Evolutionary conservation across 1,284 basidiomycete genomes (phyloP).

Genomic region (Tilletia walkeri): DNA sequence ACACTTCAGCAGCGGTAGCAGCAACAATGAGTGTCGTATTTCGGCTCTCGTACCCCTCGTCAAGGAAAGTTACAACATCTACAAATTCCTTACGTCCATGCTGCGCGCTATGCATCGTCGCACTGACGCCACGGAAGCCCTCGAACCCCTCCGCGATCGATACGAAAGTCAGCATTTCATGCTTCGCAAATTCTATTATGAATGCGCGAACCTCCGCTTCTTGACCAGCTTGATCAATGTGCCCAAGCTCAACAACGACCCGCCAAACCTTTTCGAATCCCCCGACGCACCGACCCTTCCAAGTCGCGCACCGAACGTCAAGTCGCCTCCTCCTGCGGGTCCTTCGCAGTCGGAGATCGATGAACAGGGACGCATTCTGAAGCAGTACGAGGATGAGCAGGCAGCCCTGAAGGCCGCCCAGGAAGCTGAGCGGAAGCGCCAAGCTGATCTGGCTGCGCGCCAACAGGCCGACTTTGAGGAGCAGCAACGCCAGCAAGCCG

Average conservation of each 20-base stretch:
- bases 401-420: conserved; percentile 73
- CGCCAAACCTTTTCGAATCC: conserved; percentile 53
- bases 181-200: conserved; percentile 55
- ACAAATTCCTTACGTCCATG: conserved; percentile 56
- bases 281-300: conserved; percentile 42
- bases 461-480: conserved; percentile 88
- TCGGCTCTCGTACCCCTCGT: conserved; percentile 53
- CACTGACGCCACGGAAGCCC: conserved; percentile 53
- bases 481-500: conserved; percentile 80
- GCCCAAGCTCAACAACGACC: conserved; percentile 54
- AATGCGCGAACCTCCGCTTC: conserved; percentile 54
- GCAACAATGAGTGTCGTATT: conserved; percentile 55
- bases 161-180: conserved; percentile 52
- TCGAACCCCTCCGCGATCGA: conserved; percentile 51
- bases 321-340: conserved; percentile 38
- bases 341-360: conserved; percentile 66
- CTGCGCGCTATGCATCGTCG: conserved; percentile 55
- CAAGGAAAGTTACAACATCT: conserved; percentile 56
- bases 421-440: conserved; percentile 76
- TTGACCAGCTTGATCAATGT: conserved; percentile 55
- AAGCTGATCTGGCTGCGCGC: conserved; percentile 73
- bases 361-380: conserved; percentile 91
- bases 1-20: conserved; percentile 44
- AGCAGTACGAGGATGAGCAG: conserved; percentile 96
- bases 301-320: conserved; percentile 15